phyloP scores from a whole-genome alignment of 2,329 filamentous ascomycete species.

The Cladosporium colombiae region DNA sequence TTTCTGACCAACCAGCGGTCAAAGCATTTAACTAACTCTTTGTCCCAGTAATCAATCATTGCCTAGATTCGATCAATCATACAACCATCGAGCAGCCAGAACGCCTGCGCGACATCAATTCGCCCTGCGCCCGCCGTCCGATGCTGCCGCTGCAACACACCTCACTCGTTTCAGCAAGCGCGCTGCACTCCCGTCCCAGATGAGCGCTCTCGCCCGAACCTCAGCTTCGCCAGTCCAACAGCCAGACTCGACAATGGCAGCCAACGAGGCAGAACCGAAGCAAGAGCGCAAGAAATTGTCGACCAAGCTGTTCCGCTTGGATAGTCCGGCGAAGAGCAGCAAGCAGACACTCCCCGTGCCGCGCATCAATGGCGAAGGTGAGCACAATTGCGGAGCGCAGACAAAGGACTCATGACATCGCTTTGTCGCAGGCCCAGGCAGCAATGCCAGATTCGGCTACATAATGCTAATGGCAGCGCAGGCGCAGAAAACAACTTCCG shows the following conservation, averaged over 20 bases:
- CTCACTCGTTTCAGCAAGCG: conserved; percentile 16
- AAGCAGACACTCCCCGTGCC: conserved; percentile 4
- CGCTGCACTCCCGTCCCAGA: conserved; percentile 7
- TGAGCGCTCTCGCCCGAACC: conserved; percentile 14
- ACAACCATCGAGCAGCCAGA: background rate
- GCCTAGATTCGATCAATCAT: background rate
- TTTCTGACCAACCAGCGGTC: background rate
- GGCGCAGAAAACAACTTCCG: conserved; percentile 15
- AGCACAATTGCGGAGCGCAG: conserved; percentile 13
- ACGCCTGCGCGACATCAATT: background rate
- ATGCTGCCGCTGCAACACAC: conserved; percentile 13
- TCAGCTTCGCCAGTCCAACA: conserved; percentile 16
- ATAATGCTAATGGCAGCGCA: conserved; percentile 3
- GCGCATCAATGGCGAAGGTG: conserved; percentile 16
- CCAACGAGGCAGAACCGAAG: conserved; percentile 11
- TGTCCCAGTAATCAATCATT: background rate
- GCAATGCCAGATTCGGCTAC: background rate
- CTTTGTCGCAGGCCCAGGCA: background rate
- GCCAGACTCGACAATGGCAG: background rate
- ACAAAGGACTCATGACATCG: background rate
- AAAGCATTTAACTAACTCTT: conserved; percentile 1
- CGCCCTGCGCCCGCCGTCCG: background rate
- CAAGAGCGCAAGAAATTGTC: conserved; percentile 9
- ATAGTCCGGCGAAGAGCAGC: conserved; percentile 12
- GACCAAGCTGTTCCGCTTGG: conserved; percentile 18